Evolutionary conservation across 192 early-diverging fungal species (phyloP), one percentile per base, ranked within the genome.

Genomic region (Podila epigama): DNA sequence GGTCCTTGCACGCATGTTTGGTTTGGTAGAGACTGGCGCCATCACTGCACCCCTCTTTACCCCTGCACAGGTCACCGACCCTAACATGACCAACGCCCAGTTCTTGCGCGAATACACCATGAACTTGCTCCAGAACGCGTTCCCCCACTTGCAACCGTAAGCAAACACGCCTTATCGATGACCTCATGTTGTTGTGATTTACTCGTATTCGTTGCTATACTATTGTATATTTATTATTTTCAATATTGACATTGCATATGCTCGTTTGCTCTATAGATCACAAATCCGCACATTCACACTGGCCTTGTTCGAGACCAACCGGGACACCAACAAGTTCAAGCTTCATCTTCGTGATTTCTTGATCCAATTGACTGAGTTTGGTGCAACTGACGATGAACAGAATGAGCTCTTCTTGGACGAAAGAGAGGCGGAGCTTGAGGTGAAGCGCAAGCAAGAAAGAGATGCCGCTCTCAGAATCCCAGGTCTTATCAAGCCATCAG

Each of bases 401-500:
- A 86, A 89, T 37, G 92, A 92, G 36, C 77, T 98, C 52, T 98
- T 87, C 75, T 82, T 95, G 70, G 94, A 95, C 60, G 97, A 98
- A 73, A 87, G 92, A 61, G 97, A 99, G 84, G 87, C 86, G 31
- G 94, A 95, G 65, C 81, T 89, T 16, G 91, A 93, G 66, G 67
- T 66, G 52, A 93, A 91, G 82, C 89, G 89, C 81, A 89, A 94
- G 83, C 72, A 71, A 71, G 95, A 97, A 33, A 84, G 91, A 75
- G 93, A 94, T 66, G 86, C 88, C 60, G 94, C 95, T 15, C 75
- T 93, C 60, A 83, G 86, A 70, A 92, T 99, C 82, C 97, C 97
- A 5, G 97, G 97, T 52, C 93, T 99, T 92, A 85, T 99, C 58
- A 99, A 99, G 82, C 97, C 97, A 11, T 83, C 86, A n/a, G 94